Conservation (phyloP, 2,329 filamentous ascomycete species). For the Dactylellina cionopaga region DNA sequence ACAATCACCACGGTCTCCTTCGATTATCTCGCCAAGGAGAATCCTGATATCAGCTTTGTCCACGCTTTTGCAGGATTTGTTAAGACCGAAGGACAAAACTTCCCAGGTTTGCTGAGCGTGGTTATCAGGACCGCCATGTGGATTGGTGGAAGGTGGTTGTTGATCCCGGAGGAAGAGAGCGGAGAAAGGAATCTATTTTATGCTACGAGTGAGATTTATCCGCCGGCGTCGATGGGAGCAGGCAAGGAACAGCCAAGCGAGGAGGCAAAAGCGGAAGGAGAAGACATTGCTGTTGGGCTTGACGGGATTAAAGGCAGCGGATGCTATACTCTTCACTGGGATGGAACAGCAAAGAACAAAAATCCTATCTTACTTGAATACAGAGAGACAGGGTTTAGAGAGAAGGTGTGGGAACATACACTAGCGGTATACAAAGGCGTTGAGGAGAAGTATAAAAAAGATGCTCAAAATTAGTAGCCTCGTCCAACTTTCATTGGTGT, state of each 20-base stretch:
- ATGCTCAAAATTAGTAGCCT: background rate
- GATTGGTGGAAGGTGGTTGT: slow-evolving; percentile 58
- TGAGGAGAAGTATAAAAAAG: slow-evolving; percentile 30
- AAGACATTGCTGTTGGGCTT: slow-evolving; percentile 55
- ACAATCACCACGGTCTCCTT: slow-evolving; percentile 66
- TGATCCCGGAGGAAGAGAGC: slow-evolving; percentile 61
- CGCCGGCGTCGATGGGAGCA: slow-evolving; percentile 12
- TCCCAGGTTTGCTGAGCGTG: slow-evolving; percentile 58
- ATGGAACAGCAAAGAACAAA: slow-evolving; percentile 53
- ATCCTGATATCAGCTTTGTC: slow-evolving; percentile 65
- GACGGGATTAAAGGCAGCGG: slow-evolving; percentile 58
- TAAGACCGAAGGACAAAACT: slow-evolving; percentile 62
- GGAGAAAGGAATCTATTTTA: slow-evolving; percentile 64
- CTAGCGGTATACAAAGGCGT: slow-evolving; percentile 50
- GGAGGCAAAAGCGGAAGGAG: slow-evolving; percentile 18
- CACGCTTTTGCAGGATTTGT: slow-evolving; percentile 66
- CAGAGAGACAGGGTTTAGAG: slow-evolving; percentile 56
- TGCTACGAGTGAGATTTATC: slow-evolving; percentile 60
- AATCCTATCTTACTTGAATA: slow-evolving; percentile 57
- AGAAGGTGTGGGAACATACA: slow-evolving; percentile 59
- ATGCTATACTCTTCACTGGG: slow-evolving; percentile 56
- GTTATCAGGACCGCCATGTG: slow-evolving; percentile 59
- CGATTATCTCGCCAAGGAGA: slow-evolving; percentile 64
- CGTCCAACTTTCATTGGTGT: too few species aligned
- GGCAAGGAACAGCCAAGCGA: background rate